These are phyloP conservation scores for Eimeria sp. DNA, from an alignment of 169 alveolate genomes.

Conservation along the genomic window DNA sequence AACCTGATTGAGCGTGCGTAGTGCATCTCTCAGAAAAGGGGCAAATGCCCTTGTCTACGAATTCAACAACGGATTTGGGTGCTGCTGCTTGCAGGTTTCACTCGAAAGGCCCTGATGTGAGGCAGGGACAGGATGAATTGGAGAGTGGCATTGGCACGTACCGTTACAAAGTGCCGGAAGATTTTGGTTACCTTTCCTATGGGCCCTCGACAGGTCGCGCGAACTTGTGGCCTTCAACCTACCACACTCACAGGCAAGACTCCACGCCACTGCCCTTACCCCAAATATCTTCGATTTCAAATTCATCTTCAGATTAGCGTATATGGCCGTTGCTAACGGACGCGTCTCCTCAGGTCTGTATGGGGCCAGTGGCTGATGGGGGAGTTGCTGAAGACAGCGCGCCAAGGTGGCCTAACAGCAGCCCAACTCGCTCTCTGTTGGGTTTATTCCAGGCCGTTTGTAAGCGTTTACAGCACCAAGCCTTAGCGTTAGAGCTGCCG, in stretches of 20 bases:
- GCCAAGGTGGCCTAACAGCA: conserved; percentile 90
- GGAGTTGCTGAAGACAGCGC: conserved; percentile 90
- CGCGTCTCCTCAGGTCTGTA: conserved; percentile 85
- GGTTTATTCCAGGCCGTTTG: conserved; percentile 91
- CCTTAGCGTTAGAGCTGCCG: background rate
- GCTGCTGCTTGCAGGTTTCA: conserved; percentile 82
- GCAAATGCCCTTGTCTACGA: background rate
- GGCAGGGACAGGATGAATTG: conserved; percentile 84
- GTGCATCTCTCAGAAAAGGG: background rate
- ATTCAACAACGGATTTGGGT: background rate
- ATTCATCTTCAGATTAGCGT: background rate
- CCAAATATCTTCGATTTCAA: background rate
- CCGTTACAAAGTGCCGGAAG: conserved; percentile 88
- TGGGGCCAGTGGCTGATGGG: conserved; percentile 93
- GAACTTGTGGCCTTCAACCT: conserved; percentile 89
- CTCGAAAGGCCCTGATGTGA: conserved; percentile 89
- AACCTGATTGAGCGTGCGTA: background rate
- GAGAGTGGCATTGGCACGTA: conserved; percentile 79
- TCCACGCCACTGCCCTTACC: background rate
- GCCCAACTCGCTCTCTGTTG: conserved; percentile 90
- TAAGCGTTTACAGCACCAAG: conserved; percentile 66
- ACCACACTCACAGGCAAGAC: conserved; percentile 89
- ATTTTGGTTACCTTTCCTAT: conserved; percentile 90
- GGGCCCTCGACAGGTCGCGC: conserved; percentile 92
- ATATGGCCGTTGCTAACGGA: background rate